phyloP scores from a whole-genome alignment of 805 yeast genomes.

The Pichia ethanolica region DNA sequence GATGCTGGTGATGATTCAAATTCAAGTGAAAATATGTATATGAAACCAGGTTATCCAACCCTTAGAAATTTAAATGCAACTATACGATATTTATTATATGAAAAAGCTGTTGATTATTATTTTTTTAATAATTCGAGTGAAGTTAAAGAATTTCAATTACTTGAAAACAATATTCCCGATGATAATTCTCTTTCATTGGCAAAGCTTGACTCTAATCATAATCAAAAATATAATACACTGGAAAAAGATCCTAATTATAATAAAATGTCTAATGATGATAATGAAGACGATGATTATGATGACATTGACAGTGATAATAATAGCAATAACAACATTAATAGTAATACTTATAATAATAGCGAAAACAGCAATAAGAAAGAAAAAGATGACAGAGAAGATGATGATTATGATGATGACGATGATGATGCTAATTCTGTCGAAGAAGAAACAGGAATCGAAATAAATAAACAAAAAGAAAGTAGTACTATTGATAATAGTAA shows the following conservation, averaged over 20 bases:
- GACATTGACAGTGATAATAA: not conserved
- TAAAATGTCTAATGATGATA: not conserved
- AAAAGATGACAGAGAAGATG: slow-evolving; percentile 25
- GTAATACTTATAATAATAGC: not conserved
- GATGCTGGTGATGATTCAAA: slow-evolving; percentile 20
- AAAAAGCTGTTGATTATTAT: slow-evolving; percentile 49
- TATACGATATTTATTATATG: slow-evolving; percentile 61
- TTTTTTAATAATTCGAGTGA: slow-evolving; percentile 11
- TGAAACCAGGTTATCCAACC: slow-evolving; percentile 39
- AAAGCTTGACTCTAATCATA: not conserved
- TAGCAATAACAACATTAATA: slow-evolving; percentile 4
- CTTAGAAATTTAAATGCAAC: slow-evolving; percentile 49
- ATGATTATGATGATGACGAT: slow-evolving; percentile 9
- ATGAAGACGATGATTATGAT: not conserved
- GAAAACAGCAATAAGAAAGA: slow-evolving; percentile 28
- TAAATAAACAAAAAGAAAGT: not conserved
- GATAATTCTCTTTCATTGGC: slow-evolving; percentile 3
- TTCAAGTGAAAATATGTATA: slow-evolving; percentile 30
- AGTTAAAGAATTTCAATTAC: slow-evolving; percentile 14
- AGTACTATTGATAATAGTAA: not conserved
- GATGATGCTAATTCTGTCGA: not conserved
- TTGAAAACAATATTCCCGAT: slow-evolving; percentile 25
- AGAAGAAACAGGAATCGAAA: slow-evolving; percentile 6
- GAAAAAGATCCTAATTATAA: not conserved
- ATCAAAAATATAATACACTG: too few relatives aligned